Base-by-base conservation (phyloP, 331 rosid genomes). In the Malus hybrid region DNA sequence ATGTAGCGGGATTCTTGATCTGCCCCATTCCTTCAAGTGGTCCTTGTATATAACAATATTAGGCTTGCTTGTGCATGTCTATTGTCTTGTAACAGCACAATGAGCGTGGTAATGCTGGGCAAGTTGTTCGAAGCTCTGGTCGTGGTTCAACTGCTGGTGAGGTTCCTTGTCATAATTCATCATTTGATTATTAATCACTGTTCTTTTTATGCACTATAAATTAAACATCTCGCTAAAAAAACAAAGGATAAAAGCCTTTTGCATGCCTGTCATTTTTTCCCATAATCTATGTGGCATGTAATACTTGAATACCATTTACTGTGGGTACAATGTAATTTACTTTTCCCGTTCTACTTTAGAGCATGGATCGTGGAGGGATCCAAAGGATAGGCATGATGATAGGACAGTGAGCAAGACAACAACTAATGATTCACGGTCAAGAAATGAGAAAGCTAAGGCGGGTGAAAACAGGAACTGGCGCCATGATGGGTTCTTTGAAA, bases 331-430 rank as follows among this genome's bases (percentile, higher is more conserved):
- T 62, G 24, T 44, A 39, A 33, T 79, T 63, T 11, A 7, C 48
- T 72, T 16, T 65, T 75, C 74, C 53, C 73, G 44, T 52, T n/a
- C 13, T 12, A 28, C 81, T 80, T 75, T 36, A 92, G 97, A 85
- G 78, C 92, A 82, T n/a, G 90, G 93, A 76, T 85, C 86, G 90
- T 82, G 88, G 96, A 90, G 83, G 80, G 93, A 77, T 84, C 73
- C 93, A 66, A 85, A 74, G 71, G 92, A 88, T 60, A 82, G 74
- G 55, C 74, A 80, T 30, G 76, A 24, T 28, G 88, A 67, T 68
- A 84, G 74, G 84, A 66, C 81, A 48, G 90, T 32, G 44, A 81
- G 64, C 57, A 81, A 80, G 75, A 66, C 79, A 62, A 58, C 74
- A 62, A 58, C 74, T 77, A 84, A 79, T 63, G 80, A 81, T 71